Evolutionary conservation across 441 rosid genomes (phyloP).

Genomic region (Euphorbia celastroides): DNA sequence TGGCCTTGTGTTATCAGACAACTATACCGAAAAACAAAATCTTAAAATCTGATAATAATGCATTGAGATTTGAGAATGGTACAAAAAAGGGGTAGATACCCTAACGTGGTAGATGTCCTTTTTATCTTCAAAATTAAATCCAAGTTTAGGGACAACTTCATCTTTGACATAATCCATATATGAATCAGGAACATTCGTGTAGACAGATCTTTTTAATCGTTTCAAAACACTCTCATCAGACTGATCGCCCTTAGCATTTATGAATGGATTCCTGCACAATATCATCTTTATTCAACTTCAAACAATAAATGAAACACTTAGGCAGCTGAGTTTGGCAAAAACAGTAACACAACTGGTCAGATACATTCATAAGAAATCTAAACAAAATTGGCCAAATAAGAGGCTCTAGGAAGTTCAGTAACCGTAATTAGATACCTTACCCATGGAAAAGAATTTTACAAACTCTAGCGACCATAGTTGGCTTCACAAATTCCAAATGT

Average conservation of each 20-base stretch:
- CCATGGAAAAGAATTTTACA: no score
- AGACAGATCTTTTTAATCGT: slow-evolving; percentile 29
- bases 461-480: no score
- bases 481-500: no score
- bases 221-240: slow-evolving; percentile 20
- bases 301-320: background rate
- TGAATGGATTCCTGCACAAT: slow-evolving; percentile 27
- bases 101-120: slow-evolving; percentile 54
- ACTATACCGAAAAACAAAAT: slow-evolving; percentile 25
- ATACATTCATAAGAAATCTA: no score
- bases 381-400: background rate
- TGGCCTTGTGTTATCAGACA: slow-evolving; percentile 43
- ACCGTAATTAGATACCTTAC: no score
- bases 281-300: no score
- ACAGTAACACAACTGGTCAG: no score
- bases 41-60: slow-evolving; percentile 5
- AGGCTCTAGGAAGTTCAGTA: no score
- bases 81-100: slow-evolving; percentile 26
- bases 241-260: slow-evolving; percentile 12
- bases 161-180: slow-evolving; percentile 30
- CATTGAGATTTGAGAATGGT: slow-evolving; percentile 1
- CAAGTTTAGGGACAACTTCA: slow-evolving; percentile 37
- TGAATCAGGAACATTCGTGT: slow-evolving; percentile 43
- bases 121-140: slow-evolving; percentile 34
- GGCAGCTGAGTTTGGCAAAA: no score